Conservation (phyloP, 148 eudicot species). For the Cornus controversa region DNA sequence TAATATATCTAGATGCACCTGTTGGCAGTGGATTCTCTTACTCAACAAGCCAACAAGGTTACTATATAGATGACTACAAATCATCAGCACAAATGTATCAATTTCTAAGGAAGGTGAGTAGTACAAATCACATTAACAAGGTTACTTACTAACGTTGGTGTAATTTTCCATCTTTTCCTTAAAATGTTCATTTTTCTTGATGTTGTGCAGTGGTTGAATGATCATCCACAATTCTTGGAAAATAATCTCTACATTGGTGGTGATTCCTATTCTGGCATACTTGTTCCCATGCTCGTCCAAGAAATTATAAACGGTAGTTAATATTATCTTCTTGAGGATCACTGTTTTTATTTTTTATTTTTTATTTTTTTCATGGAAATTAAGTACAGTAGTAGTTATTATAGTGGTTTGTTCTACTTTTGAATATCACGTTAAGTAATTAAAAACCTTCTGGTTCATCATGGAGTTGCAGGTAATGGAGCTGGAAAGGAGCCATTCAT, state of each 20-base stretch:
- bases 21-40: conserved; percentile 13
- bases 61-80: neutral
- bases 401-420: neutral
- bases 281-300: conserved; percentile 12
- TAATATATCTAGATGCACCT: conserved; percentile 1
- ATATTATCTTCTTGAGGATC: neutral
- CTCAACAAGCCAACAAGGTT: neutral
- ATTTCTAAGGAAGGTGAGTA: conserved; percentile 5
- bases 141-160: too few relatives aligned
- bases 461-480: conserved; percentile 5
- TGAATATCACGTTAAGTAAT: too few relatives aligned
- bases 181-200: neutral
- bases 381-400: neutral
- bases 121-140: neutral
- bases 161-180: too few relatives aligned
- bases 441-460: too few relatives aligned
- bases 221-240: conserved; percentile 9
- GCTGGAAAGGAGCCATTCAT: neutral
- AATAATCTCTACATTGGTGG: conserved; percentile 15
- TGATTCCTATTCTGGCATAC: conserved; percentile 13
- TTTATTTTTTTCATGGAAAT: too few relatives aligned
- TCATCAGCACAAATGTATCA: neutral
- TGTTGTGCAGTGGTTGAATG: conserved; percentile 16
- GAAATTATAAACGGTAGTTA: conserved; percentile 1
- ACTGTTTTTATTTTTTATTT: neutral